Base-by-base conservation (phyloP, 257 asterid genomes). In the Gynochthodes officinalis region DNA sequence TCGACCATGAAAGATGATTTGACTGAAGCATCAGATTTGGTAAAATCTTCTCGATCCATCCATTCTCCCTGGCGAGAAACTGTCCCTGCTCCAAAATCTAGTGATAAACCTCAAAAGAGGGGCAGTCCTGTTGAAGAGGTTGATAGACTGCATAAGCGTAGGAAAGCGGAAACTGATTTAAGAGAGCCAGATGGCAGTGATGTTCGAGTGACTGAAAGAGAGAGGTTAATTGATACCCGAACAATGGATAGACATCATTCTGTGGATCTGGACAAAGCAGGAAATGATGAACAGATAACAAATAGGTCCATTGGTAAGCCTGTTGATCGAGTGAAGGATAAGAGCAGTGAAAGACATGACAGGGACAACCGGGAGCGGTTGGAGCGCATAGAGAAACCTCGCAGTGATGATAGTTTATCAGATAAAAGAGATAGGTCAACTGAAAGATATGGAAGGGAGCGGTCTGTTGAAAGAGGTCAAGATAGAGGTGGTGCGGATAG, bases 391-490 rank as follows among this genome's bases (percentile, higher is more conserved):
- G 98, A 94, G n/a, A 91, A 92, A 83, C 70, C 87, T 16, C 96
- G 96, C 15, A 83, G 86, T 7, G 98, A 93, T 73, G 97, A 94
- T 74, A 28, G 71, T 73, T 68, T 83, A 76, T 82, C 97, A 72
- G 97, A 92, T 74, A 90, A 86, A 77, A 92, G 97, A 83, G 99
- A 92, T 71, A 87, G 93, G 78, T 92, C 98, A 60, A 68, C 84
- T 53, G 99, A 94, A 76, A 85, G 92, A 84, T 83, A 91, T 81
- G 96, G 90, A 69, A 84, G 97, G 76, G 98, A 94, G 72, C 96
- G 96, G 35, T 89, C 97, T n/a, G 87, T 88, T 83, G 99, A 94
- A 75, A 84, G 93, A 81, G 82, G 79, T 21, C 93, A 81, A 78
- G 95, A 91, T 67, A 88, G 91, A 83, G 95, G 87, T 40, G 76